phyloP scores from a whole-genome alignment of 2,329 filamentous ascomycete species.

The Penicillium nordicum region DNA sequence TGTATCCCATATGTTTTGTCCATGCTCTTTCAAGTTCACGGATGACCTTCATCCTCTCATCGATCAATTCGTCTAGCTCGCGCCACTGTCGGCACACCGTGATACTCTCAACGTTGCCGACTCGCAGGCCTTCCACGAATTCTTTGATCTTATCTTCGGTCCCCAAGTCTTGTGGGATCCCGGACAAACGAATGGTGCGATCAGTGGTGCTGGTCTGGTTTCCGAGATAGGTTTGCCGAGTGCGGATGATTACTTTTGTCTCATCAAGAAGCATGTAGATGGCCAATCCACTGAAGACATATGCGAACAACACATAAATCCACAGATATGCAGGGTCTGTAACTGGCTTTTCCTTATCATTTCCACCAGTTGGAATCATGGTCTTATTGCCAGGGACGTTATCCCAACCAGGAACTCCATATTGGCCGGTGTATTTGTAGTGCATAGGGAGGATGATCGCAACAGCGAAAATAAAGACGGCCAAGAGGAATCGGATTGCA shows the following conservation, averaged over 20 bases:
- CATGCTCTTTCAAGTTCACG: conserved; percentile 77
- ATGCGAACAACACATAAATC: conserved; percentile 93
- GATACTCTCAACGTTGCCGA: conserved; percentile 86
- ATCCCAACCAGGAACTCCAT: conserved; percentile 39
- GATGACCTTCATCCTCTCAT: conserved; percentile 62
- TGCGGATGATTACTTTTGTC: conserved; percentile 78
- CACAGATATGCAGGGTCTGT: conserved; percentile 64
- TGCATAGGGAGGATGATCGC: conserved; percentile 84
- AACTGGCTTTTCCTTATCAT: conserved; percentile 32
- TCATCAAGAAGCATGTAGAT: conserved; percentile 79
- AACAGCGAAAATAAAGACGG: conserved; percentile 77
- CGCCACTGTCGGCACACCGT: conserved; percentile 85
- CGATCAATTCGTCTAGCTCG: conserved; percentile 71
- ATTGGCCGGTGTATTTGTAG: conserved; percentile 56
- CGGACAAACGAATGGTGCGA: conserved; percentile 84
- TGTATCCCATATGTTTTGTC: conserved; percentile 68
- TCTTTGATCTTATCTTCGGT: conserved; percentile 80
- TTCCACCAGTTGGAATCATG: conserved; percentile 22
- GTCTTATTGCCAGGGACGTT: conserved; percentile 24
- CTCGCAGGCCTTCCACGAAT: conserved; percentile 80
- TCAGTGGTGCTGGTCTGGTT: conserved; percentile 95
- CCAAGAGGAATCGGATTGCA: conserved; percentile 75
- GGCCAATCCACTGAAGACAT: conserved; percentile 79
- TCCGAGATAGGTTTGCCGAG: conserved; percentile 86
- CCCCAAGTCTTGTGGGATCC: conserved; percentile 74